Base-by-base conservation (phyloP, 805 yeast species). In the Hanseniaspora meyeri region DNA sequence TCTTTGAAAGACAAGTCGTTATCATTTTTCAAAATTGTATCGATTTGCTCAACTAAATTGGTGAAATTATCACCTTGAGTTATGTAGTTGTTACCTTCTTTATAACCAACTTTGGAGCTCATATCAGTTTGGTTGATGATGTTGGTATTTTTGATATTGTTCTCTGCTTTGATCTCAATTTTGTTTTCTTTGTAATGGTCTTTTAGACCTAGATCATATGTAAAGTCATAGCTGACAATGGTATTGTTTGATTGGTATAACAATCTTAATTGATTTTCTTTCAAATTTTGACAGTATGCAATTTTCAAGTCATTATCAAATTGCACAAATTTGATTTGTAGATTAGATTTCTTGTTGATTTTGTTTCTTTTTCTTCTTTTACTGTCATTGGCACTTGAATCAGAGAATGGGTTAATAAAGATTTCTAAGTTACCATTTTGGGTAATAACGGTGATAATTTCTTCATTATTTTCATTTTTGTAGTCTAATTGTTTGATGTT, bases 371-470 rank as follows among this genome's bases (percentile, higher is more conserved):
- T 76, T n/a, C 66, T 70, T 11, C 60, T 62, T 19, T 60, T 58
- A 16, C 56, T 24, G 7, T 58, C 60, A 16, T 43, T 48, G 11
- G 29, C 20, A 16, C 43, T 19, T n/a, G 51, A 31, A 9, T 29
- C 46, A 17, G 24, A 37, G 60, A 72, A 71, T 5, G 89, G 84
- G 61, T 81, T 74, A 53, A 74, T 73, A 70, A 88, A 90, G 1
- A 87, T 64, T 66, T 89, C 96, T 8, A 86, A 72, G 12, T 68
- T 63, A 7, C 96, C 96, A 58, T 78, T 82, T 66, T 88, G 95
- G 12, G 90, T 85, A 19, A 68, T 64, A 4, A 58, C 43, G 10
- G 20, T 46, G 4, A 53, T 19, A 2, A 37, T 24, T 36, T 40
- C 47, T 29, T 36, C 32, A 27, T 20, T 38, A 12, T 61, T 57